Base-by-base conservation (phyloP, 2,329 filamentous ascomycete species). In the Talaromyces sp. region DNA sequence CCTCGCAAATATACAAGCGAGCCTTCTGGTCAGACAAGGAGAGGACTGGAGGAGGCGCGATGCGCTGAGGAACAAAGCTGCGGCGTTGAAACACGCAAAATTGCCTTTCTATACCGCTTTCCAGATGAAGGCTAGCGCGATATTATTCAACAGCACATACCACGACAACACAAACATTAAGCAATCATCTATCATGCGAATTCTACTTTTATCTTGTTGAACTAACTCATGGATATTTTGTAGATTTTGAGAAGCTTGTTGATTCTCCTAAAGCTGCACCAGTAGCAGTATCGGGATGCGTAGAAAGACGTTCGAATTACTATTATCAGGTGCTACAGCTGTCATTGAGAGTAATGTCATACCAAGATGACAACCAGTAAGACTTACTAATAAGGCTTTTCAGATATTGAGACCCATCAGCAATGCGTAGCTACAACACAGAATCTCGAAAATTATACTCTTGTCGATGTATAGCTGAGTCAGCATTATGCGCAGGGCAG, bases 391-490 rank as follows among this genome's bases (percentile, higher is more conserved):
- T 35, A 35, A 14, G 4, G 14, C 32, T 17, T 5, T 35, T 35
- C 5, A 35, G 7, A 35, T 35, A 35, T 14, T 35, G 32, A 17
- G 3, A 6, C 17, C 4, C 12, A 35, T 35, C 1, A 17, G 7
- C 17, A 17, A 11, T 3, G 3, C 31, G 14, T 38, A 38, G 35
- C 6, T 38, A n/a, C 8, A 50, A 50, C 24, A 50, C 14, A n/a
- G 2, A 17, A 8, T 14, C 35, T 38, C 32, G 32, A 38, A 38
- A 38, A 38, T 38, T n/a, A 51, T 38, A n/a, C 12, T 11, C 12
- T n/a, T 29, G 11, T 29, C 54, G 19, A 27, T 41, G 19, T 26
- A 70, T 62, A 68, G 63, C 57, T 75, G 68, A 75, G 68, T 75
- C 69, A 75, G 53, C 64, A 19, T 0, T n/a, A 12, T 21, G 56